phyloP scores from a whole-genome alignment of 306 rosid species.

The Abrus pulchellus region DNA sequence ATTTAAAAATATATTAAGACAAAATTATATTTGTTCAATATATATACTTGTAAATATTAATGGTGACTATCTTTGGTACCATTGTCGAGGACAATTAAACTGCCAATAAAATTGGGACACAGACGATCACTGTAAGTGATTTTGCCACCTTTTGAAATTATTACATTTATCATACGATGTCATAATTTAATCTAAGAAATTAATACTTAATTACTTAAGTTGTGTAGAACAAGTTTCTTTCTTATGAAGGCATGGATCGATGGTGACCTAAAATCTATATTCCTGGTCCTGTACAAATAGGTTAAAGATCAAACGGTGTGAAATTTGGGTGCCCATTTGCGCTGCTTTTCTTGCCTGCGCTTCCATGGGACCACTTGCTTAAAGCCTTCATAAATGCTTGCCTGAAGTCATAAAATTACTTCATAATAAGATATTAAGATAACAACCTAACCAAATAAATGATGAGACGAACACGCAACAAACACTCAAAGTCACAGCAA shows the following conservation, averaged over 20 bases:
- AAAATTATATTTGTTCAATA: too few relatives aligned
- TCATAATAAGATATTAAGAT: constrained; percentile 35
- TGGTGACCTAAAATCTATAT: neutral
- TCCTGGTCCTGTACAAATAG: constrained; percentile 6
- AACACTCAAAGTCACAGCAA: constrained; percentile 16
- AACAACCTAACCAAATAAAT: constrained; percentile 25
- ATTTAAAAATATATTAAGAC: too few relatives aligned
- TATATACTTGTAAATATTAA: too few relatives aligned
- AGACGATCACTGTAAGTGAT: neutral
- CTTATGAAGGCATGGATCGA: neutral
- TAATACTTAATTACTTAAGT: neutral
- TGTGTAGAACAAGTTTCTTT: neutral
- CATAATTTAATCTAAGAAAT: neutral
- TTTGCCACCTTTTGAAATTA: neutral
- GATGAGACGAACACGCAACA: constrained; percentile 6
- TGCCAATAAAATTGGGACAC: too few relatives aligned
- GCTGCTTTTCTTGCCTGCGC: constrained; percentile 62
- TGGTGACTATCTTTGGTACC: neutral
- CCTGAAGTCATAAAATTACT: constrained; percentile 53
- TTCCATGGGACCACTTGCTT: constrained; percentile 82
- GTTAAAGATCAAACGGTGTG: constrained; percentile 12
- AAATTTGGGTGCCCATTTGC: constrained; percentile 11
- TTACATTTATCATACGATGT: neutral
- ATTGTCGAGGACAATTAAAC: neutral
- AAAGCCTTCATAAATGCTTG: constrained; percentile 67